A percentile compares a stretch with the other conserved stretches of the same genome.
These are phyloP conservation scores for Isabelozyma gotoi DNA, from an alignment of 805 yeast species.

Conservation along the genomic window DNA sequence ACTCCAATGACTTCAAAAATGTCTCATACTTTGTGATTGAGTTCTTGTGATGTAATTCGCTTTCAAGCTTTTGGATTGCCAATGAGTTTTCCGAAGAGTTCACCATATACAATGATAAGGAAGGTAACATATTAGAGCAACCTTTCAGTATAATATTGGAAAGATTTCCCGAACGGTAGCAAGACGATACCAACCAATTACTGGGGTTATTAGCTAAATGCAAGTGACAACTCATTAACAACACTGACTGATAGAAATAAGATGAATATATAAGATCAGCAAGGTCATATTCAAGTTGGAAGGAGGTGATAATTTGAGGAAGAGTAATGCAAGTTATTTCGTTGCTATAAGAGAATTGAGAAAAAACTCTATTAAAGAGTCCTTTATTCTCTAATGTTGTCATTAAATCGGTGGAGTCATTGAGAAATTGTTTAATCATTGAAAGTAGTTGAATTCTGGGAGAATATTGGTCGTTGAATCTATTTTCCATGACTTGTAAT, in stretches of 20 bases:
- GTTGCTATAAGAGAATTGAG: slow-evolving; percentile 13
- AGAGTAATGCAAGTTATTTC: slow-evolving; percentile 5
- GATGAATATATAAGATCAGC: slow-evolving; percentile 7
- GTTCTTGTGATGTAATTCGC: neutral
- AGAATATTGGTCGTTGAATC: slow-evolving; percentile 15
- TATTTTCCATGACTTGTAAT: slow-evolving; percentile 16
- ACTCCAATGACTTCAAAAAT: slow-evolving; percentile 2
- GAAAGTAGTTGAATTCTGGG: slow-evolving; percentile 19
- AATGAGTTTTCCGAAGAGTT: slow-evolving; percentile 16
- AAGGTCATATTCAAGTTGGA: neutral
- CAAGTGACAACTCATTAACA: slow-evolving; percentile 29
- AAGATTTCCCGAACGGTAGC: slow-evolving; percentile 2
- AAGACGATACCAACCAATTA: slow-evolving; percentile 26
- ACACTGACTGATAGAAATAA: slow-evolving; percentile 26
- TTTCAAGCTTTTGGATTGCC: neutral
- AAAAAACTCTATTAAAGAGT: slow-evolving; percentile 11
- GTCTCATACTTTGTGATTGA: neutral
- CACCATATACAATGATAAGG: slow-evolving; percentile 19
- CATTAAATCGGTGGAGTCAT: slow-evolving; percentile 2
- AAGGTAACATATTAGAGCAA: slow-evolving; percentile 27
- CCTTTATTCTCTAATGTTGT: slow-evolving; percentile 9
- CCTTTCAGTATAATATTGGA: slow-evolving; percentile 19
- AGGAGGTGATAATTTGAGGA: slow-evolving; percentile 11
- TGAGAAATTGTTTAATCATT: slow-evolving; percentile 24
- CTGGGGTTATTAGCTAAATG: slow-evolving; percentile 19